Evolutionary conservation across 371 early-diverging fungal species (phyloP), one percentile per base, ranked within the genome.

Genomic region (Syncephalastrum racemosum): DNA sequence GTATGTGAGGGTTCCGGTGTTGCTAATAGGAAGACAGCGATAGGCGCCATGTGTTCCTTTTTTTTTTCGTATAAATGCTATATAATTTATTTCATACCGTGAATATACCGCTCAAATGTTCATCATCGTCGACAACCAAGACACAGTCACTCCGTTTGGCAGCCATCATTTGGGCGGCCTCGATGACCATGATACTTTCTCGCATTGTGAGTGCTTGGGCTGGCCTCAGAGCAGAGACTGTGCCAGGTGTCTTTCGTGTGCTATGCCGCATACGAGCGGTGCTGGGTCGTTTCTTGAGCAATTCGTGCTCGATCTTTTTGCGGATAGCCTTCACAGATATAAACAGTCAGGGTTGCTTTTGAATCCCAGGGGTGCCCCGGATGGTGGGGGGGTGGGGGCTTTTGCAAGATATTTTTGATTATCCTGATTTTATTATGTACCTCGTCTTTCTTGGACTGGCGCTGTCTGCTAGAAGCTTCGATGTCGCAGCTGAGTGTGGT

Each of bases 111-210:
- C 89, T 82, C 54, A 98, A 79, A 53, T 91, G 90, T 57, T 95
- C 91, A 31, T 95, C 93, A 46, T 85, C 83, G 67, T 95, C 91
- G 22, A 94, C 92, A 10, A 93, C 93, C 10, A 96, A 81, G 56
- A 89, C 92, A 64, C 95, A 94, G 69, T 98, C 98, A 22, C 92
- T 89, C 25, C 97, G 79, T 76, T 94, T 96, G 36, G 97, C 97
- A 41, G 98, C 96, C 98, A 98, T 98, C 53, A 95, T 80, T 76
- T 94, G 96, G 25, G 97, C 93, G 0, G 95, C 98, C 64, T 96
- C 95, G 42, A 90, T 87, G 48, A 96, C 92, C 42, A 90, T 74
- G 52, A 94, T 89, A 24, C 83, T 85, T 56, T 96, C 93, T 50
- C 86, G 81, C 43, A 95, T 90, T n/a, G 95, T 96, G 59, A 97